These are phyloP conservation scores for Hyaloscypha finlandica DNA, from an alignment of 495 filamentous ascomycete species.

Conservation along the genomic window DNA sequence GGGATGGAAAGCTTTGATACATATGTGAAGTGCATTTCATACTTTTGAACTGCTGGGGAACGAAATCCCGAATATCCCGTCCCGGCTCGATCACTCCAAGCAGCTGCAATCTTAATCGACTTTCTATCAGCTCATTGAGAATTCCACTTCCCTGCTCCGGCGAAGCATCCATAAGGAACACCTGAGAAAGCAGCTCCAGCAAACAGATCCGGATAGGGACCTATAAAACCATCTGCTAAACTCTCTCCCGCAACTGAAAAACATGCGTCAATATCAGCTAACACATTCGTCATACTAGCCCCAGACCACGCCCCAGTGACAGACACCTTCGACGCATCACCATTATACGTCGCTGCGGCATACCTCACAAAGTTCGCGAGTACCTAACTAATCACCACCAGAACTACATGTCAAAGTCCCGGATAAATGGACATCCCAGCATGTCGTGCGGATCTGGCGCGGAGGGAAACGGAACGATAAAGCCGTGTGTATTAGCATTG, in stretches of 20 bases:
- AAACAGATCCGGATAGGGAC: constrained; percentile 54
- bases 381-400: constrained; percentile 55
- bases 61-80: constrained; percentile 49
- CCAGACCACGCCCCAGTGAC: constrained; percentile 55
- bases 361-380: constrained; percentile 61
- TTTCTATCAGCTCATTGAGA: constrained; percentile 48
- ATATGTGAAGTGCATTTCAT: no score
- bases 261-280: constrained; percentile 32
- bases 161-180: constrained; percentile 51
- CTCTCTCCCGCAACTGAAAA: background rate
- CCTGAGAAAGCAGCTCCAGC: constrained; percentile 52
- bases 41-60: no score
- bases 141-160: constrained; percentile 49
- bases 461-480: constrained; percentile 57
- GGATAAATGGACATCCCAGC: constrained; percentile 61
- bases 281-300: constrained; percentile 58
- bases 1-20: no score
- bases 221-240: background rate
- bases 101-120: constrained; percentile 42
- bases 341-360: constrained; percentile 49
- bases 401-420: constrained; percentile 54
- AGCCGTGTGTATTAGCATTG: constrained; percentile 55
- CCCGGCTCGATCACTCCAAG: constrained; percentile 50
- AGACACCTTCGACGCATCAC: constrained; percentile 50
- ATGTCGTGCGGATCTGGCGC: constrained; percentile 44